These are phyloP conservation scores for Letharia lupina DNA, from an alignment of 495 filamentous ascomycete species.

Conservation along the genomic window DNA sequence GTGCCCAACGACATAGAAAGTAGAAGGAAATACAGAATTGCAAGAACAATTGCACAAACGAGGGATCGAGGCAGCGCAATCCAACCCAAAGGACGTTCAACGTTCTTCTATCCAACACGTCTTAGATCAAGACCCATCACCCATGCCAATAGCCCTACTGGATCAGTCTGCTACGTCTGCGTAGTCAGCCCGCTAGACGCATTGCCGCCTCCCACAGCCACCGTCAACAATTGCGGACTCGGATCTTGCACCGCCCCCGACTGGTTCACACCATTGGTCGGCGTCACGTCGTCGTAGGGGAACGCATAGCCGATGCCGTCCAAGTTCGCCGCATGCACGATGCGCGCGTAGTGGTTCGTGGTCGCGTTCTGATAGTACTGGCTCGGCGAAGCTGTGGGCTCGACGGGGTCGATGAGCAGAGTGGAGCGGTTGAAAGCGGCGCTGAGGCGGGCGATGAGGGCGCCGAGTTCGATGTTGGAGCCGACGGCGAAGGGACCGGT, in stretches of 20 bases:
- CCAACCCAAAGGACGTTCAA: neutral
- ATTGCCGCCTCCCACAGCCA: slow-evolving; percentile 52
- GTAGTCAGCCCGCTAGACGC: slow-evolving; percentile 6
- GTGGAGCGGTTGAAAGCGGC: slow-evolving; percentile 64
- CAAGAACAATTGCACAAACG: neutral
- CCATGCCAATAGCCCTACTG: neutral
- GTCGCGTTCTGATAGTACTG: slow-evolving; percentile 46
- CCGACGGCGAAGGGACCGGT: slow-evolving; percentile 55
- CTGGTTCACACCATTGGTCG: slow-evolving; percentile 48
- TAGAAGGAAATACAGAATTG: neutral
- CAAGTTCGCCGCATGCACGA: slow-evolving; percentile 54
- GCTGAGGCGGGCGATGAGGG: slow-evolving; percentile 55
- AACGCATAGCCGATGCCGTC: slow-evolving; percentile 66
- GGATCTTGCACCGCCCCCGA: slow-evolving; percentile 54
- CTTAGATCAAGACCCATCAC: neutral
- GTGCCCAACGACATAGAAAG: neutral
- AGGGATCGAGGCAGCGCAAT: neutral
- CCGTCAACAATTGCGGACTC: slow-evolving; percentile 48
- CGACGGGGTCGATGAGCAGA: slow-evolving; percentile 39
- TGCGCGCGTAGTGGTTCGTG: slow-evolving; percentile 65
- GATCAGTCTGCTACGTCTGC: slow-evolving; percentile 1
- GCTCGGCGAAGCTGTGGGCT: slow-evolving; percentile 41
- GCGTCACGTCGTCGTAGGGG: slow-evolving; percentile 68
- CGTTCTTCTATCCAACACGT: slow-evolving; percentile 1
- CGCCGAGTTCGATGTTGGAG: slow-evolving; percentile 39